Evolutionary conservation across 2,329 filamentous ascomycete genomes (phyloP).

Genomic region (Fusarium sp.): DNA sequence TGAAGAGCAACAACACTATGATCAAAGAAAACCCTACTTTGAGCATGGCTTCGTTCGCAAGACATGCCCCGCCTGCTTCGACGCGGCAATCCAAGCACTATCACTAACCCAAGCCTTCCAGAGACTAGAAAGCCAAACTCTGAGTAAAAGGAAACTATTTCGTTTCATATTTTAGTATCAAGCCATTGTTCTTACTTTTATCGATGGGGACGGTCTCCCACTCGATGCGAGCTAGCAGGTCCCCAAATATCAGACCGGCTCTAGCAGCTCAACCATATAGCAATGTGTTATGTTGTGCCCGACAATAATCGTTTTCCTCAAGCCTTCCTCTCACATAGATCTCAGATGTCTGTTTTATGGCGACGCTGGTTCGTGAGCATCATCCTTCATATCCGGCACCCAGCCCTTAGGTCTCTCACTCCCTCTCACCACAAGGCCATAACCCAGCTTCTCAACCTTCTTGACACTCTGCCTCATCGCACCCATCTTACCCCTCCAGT

Average conservation of each 20-base stretch:
- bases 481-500: slow-evolving; percentile 82
- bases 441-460: slow-evolving; percentile 93
- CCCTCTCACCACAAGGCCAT: slow-evolving; percentile 87
- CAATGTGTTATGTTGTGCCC: slow-evolving; percentile 2
- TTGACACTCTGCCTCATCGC: slow-evolving; percentile 90
- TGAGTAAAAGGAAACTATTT: neutral
- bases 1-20: neutral
- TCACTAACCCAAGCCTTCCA: neutral
- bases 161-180: neutral
- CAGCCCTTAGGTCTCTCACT: slow-evolving; percentile 91
- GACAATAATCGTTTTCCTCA: neutral
- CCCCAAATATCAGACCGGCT: slow-evolving; percentile 1
- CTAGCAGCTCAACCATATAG: slow-evolving; percentile 28
- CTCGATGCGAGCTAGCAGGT: neutral
- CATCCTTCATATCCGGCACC: slow-evolving; percentile 79
- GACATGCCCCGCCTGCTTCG: neutral
- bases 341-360: slow-evolving; percentile 34
- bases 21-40: neutral
- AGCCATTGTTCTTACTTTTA: neutral
- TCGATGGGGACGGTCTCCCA: neutral
- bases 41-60: neutral
- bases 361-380: slow-evolving; percentile 50
- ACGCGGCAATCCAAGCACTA: neutral
- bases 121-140: neutral
- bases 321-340: neutral